Evolutionary conservation across 306 rosid genomes (phyloP), one percentile per base, ranked within the genome.

Genomic region (Crotalaria pallida): DNA sequence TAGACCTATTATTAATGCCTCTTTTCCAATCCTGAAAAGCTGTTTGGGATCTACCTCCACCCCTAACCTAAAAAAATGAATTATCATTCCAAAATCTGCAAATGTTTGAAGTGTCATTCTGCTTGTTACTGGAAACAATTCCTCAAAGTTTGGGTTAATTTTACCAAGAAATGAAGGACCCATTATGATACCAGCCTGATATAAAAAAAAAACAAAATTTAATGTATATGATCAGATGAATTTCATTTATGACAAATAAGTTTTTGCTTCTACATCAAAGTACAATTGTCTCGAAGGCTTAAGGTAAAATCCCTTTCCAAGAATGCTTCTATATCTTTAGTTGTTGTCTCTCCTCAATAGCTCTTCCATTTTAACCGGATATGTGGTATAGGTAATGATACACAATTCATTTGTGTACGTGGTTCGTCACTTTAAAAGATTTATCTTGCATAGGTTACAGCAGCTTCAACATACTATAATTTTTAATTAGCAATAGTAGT

Each of bases 51-150:
- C 9, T 6, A 63, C 6, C 19, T 77, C 72, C 3, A 77, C 81
- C 7, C 81, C 81, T 31, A 70, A 16, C 24, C 56, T 77, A 13
- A 77, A 77, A 72, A 70, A 77, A 34, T 77, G 47, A 2, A 77
- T 70, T 16, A 77, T 2, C 61, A 77, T 77, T 18, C 81, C 81
- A 33, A 77, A 77, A 62, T 77, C 81, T 52, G 77, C 77, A 55
- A 77, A 77, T 22, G 81, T 77, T 62, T 44, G 0, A 0, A 77
- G 77, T 21, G 59, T 53, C 67, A 63, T 11, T 16, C 6, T 19
- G 38, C 77, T 70, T 31, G 44, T 3, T 33, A n/a, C 0, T 62
- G 81, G 72, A 44, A 77, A 77, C 6, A 63, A 0, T 44, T 4
- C 8, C 10, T 69, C 45, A 15, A 15, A 44, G 23, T 2, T 1